A percentile compares a stretch with the other conserved stretches of the same genome.
Evolutionary conservation across 176 grass and related monocot genomes (phyloP).

Genomic region (Chrysopogon serrulatus): DNA sequence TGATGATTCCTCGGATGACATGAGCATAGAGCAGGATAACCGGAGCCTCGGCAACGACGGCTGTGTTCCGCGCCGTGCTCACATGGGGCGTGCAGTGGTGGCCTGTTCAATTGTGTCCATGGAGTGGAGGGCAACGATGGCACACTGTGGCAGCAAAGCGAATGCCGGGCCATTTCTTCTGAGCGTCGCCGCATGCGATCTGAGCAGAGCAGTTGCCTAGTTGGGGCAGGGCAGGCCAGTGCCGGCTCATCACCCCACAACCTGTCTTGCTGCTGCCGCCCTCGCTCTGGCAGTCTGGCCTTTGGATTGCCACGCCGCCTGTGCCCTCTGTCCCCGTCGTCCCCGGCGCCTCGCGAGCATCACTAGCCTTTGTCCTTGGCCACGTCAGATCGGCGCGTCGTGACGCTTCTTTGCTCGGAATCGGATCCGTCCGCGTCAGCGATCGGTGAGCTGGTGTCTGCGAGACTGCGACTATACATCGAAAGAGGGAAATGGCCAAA

Average conservation of each 20-base stretch:
- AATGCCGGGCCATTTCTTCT: too few relatives aligned
- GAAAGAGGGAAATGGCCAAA: too few relatives aligned
- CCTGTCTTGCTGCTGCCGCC: too few relatives aligned
- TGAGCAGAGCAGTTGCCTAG: too few relatives aligned
- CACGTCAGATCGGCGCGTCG: not conserved
- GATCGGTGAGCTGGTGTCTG: not conserved
- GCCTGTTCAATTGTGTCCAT: too few relatives aligned
- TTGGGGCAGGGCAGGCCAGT: not conserved
- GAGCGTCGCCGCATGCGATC: not conserved
- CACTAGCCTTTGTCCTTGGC: constrained; percentile 35
- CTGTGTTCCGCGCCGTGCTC: not conserved
- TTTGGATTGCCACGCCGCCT: not conserved
- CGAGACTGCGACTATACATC: not conserved
- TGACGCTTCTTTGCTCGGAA: not conserved
- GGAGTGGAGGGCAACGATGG: too few relatives aligned
- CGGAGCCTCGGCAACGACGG: not conserved
- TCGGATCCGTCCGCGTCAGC: not conserved
- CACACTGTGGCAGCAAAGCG: too few relatives aligned
- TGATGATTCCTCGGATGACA: not conserved
- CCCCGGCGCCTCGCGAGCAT: not conserved
- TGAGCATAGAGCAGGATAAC: not conserved
- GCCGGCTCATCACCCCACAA: not conserved
- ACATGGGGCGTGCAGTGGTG: not conserved
- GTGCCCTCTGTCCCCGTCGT: not conserved
- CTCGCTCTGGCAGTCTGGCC: not conserved